These are phyloP conservation scores for Cryptococcus wingfieldii DNA, from an alignment of 1,284 basidiomycete genomes.

Conservation along the genomic window DNA sequence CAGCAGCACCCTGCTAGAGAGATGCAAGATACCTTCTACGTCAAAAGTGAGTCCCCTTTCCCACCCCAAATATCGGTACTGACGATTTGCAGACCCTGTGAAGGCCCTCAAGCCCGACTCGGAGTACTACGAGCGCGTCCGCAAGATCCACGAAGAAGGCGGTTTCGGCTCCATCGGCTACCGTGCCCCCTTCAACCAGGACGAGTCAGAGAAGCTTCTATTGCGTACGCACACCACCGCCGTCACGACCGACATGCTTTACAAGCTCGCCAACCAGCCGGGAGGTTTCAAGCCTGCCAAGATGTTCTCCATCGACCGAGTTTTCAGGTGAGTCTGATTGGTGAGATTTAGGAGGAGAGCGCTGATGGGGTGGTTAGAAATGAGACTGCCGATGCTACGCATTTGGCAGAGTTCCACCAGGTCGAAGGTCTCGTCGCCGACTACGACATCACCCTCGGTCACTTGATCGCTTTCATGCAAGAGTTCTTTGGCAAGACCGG, in stretches of 20 bases:
- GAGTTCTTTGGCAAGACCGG: constrained; percentile 99
- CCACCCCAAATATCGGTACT: neutral
- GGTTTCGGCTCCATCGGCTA: constrained; percentile 96
- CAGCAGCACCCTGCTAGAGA: constrained; percentile 99
- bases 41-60: constrained; percentile 62
- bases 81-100: constrained; percentile 64
- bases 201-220: constrained; percentile 86
- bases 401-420: constrained; percentile 98
- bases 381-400: constrained; percentile 98
- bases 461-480: constrained; percentile 96
- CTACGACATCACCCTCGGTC: constrained; percentile 86
- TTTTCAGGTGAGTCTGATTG: constrained; percentile 58
- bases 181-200: constrained; percentile 90
- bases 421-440: constrained; percentile 99
- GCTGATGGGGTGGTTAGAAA: constrained; percentile 57
- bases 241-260: constrained; percentile 90
- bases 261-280: constrained; percentile 71
- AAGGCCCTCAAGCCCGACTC: constrained; percentile 70
- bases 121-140: constrained; percentile 86
- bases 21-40: constrained; percentile 97
- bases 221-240: constrained; percentile 97
- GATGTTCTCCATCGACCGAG: constrained; percentile 95
- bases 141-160: constrained; percentile 81
- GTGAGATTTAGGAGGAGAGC: neutral
- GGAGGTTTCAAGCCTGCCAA: constrained; percentile 92